Base-by-base conservation (phyloP, 2,329 filamentous ascomycete genomes). In the Paraphoma sp. region DNA sequence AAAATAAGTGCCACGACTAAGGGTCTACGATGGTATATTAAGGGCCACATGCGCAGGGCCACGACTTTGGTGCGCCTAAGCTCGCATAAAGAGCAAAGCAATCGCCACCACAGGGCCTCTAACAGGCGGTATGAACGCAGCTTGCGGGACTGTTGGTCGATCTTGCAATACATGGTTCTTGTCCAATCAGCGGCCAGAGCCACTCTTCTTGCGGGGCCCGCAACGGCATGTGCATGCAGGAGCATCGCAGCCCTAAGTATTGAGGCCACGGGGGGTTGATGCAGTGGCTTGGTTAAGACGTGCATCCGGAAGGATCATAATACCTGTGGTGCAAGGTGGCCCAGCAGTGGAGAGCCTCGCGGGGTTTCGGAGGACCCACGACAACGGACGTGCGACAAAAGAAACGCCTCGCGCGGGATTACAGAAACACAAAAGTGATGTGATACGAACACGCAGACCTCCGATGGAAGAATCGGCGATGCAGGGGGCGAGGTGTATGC, bases 81-180 rank as follows among this genome's bases (percentile, higher is more conserved):
- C 54, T 53, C 50, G 54, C 46, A 54, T 30, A 54, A 49, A 61
- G 51, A 47, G 48, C 53, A 48, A 62, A 63, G 67, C 61, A 65
- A 60, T 64, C 65, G 62, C 60, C 60, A 59, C 56, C 46, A 49
- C 59, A 65, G 56, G 62, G 48, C 51, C 53, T 60, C 57, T 49
- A 30, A 48, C 47, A 51, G 58, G 58, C 51, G 58, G 48, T 53
- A 53, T 46, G 42, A 40, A 59, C 41, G 41, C 43, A 53, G 51
- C 40, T 53, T 33, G 48, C 47, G 45, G 49, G 33, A 36, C 33
- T 33, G 48, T 28, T 48, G 46, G 50, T 53, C 55, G 49, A 54
- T 44, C 45, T 16, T 51, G 42, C 40, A 59, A 57, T 50, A 55
- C 48, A 56, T 30, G 48, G 33, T 47, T n/a, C 43, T 40, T 28